A percentile compares a stretch with the other conserved stretches of the same genome.
phyloP scores from a whole-genome alignment of 805 yeast species.

The Suhomyces sp. region DNA sequence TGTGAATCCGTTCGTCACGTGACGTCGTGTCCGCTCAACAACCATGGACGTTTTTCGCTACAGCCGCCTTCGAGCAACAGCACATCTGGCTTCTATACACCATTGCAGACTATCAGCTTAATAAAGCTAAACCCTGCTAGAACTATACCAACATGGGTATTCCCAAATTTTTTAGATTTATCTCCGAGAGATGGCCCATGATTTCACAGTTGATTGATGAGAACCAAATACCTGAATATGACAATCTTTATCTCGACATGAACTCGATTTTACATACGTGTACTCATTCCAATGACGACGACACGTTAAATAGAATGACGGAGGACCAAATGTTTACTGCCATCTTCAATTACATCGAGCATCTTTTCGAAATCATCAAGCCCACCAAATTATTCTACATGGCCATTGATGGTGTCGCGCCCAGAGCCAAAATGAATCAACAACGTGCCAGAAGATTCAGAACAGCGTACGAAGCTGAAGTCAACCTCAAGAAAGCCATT shows the following conservation, averaged over 20 bases:
- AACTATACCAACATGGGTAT: slow-evolving; percentile 52
- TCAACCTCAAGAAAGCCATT: slow-evolving; percentile 68
- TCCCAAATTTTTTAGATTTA: slow-evolving; percentile 94
- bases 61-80: not conserved
- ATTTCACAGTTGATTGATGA: slow-evolving; percentile 78
- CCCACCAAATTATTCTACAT: slow-evolving; percentile 86
- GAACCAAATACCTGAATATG: slow-evolving; percentile 86
- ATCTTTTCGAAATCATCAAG: slow-evolving; percentile 78
- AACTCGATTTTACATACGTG: slow-evolving; percentile 92
- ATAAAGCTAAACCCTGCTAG: not conserved
- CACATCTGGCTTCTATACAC: not conserved
- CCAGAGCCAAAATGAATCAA: slow-evolving; percentile 97
- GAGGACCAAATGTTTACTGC: slow-evolving; percentile 91
- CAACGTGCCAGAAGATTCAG: slow-evolving; percentile 95
- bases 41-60: not conserved
- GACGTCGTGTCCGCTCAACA: not conserved
- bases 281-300: slow-evolving; percentile 78
- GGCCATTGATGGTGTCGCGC: slow-evolving; percentile 99
- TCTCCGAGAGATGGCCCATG: slow-evolving; percentile 98
- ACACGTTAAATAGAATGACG: slow-evolving; percentile 59
- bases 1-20: not conserved
- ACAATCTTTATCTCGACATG: slow-evolving; percentile 94
- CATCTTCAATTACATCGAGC: slow-evolving; percentile 94
- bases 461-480: slow-evolving; percentile 90
- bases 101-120: not conserved